Base-by-base conservation (phyloP, 371 early-diverging fungal genomes). In the Lichtheimia ornata region DNA sequence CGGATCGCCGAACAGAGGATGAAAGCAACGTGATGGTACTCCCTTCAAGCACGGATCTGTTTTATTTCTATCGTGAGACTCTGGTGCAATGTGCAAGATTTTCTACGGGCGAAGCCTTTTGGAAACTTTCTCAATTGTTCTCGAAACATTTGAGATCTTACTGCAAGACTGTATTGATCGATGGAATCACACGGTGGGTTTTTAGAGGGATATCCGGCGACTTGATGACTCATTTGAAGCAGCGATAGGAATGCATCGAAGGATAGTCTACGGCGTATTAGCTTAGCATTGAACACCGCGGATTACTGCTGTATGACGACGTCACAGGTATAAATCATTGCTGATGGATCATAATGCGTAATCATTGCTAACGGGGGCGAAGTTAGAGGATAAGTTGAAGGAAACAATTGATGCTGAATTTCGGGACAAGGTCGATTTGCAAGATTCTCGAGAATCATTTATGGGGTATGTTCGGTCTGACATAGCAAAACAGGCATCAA, bases 271-370 rank as follows among this genome's bases (percentile, higher is more conserved):
- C 68, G 84, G n/a, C 78, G 84, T 24, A 85, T 84, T 1, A 92
- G 93, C 63, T 64, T 91, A 14, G 80, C 95, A 6, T 70, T 96
- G 51, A 97, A 95, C 58, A 98, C 98, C 0, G 92, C 94, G 0
- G 97, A 98, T 67, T 98, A 97, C 72, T 97, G 97, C 61, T 74
- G 83, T 17, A 84, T 84, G n/a, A 94, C 95, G 0, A 92, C 91
- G 0, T 71, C 83, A 2, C 96, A 94, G 81, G 93, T 86, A 75
- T 28, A 65, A 43, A 24, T 49, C 5, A 54, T 35, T 35, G 11
- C 2, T 35, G 35, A 35, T 35, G 35, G 28, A 35, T 35, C n/a
- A 51, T 61, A 44, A 41, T 92, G 22, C 3, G 17, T n/a, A 11
- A 47, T 47, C 4, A 47, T 45, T 14, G 11, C 22, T 47, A 18